Percentiles rank a stretch among this genome's conserved stretches.
phyloP scores from a whole-genome alignment of 1,284 basidiomycete species.

The Trichosporon asahii region DNA sequence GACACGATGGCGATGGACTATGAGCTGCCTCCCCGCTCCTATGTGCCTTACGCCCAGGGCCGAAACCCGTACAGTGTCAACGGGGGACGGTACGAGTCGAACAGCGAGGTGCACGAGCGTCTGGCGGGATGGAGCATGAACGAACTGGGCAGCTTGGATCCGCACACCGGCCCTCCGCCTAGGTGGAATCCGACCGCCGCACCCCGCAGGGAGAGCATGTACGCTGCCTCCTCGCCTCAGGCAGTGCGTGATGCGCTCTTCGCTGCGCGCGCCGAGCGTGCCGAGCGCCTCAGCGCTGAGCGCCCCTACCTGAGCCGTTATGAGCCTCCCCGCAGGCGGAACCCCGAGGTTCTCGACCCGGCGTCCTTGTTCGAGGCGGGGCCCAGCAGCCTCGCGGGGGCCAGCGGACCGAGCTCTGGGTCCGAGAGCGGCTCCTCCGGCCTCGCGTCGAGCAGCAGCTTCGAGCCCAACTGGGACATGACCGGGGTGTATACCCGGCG shows the following conservation, averaged over 20 bases:
- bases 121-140: background rate
- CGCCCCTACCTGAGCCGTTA: background rate
- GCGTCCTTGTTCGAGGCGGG: background rate
- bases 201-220: background rate
- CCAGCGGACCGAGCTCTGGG: background rate
- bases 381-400: background rate
- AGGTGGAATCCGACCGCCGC: background rate
- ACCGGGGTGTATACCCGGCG: background rate
- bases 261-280: no score
- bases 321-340: background rate
- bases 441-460: background rate
- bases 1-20: background rate
- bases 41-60: background rate
- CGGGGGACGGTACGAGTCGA: background rate
- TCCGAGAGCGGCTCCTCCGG: background rate
- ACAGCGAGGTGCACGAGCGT: background rate
- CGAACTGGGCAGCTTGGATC: background rate
- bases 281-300: no score
- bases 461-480: slow-evolving; percentile 4
- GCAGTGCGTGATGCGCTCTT: background rate
- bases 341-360: background rate
- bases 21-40: background rate
- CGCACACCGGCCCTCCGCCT: background rate
- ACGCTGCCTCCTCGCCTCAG: background rate
- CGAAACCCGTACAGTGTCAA: background rate